phyloP scores from a whole-genome alignment of 345 rosid genomes.

The Rhizophora mangle region DNA sequence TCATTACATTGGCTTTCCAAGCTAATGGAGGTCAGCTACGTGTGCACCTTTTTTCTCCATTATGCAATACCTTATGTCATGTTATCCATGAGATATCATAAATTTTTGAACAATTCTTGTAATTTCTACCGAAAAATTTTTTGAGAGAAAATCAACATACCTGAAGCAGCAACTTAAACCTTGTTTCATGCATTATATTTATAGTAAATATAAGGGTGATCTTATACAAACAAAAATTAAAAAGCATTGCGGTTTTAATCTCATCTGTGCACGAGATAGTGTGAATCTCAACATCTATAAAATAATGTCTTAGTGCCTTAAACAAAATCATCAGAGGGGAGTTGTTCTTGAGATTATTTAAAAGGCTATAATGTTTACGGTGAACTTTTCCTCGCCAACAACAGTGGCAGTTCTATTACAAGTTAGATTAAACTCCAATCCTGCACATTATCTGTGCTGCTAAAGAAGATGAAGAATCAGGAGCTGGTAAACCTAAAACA shows the following conservation, averaged over 20 bases:
- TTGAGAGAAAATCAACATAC: too few species aligned
- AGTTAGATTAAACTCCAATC: background rate
- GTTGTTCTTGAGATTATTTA: background rate
- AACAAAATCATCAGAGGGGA: background rate
- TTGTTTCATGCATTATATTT: too few species aligned
- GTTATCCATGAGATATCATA: too few species aligned
- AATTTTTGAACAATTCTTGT: too few species aligned
- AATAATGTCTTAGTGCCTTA: background rate
- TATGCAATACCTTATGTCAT: too few species aligned
- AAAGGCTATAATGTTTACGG: background rate
- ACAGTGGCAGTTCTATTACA: background rate
- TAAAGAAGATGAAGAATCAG: conserved; percentile 5
- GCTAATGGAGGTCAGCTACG: too few species aligned
- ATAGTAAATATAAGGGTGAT: too few species aligned
- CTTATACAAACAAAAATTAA: too few species aligned
- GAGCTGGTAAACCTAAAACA: conserved; percentile 21
- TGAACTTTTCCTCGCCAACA: background rate
- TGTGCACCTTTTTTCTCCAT: too few species aligned
- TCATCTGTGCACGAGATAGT: background rate
- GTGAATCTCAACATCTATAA: background rate
- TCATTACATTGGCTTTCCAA: too few species aligned
- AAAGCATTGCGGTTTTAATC: background rate
- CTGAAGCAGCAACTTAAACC: too few species aligned
- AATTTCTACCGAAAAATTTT: too few species aligned
- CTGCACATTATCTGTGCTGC: background rate